Evolutionary conservation across 495 filamentous ascomycete species (phyloP), one percentile per base, ranked within the genome.

Genomic region (Elasticomyces elasticus): DNA sequence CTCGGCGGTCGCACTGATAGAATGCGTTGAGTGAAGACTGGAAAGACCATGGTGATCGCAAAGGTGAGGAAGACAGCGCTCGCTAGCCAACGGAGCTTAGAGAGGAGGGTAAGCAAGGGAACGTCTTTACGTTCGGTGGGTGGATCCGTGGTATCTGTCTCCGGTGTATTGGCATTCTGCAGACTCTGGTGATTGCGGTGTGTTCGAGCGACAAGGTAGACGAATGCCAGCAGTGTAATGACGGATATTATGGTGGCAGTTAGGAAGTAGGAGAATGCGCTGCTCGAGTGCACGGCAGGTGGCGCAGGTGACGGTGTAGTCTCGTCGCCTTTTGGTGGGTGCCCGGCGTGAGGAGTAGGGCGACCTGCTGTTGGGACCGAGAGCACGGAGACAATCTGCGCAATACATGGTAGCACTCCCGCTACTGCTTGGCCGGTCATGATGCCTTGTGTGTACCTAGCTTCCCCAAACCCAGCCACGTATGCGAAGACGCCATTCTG

Each of bases 401-500:
- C 86, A 52, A 95, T 77, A 38, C 85, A 86, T 0, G 92, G 94
- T 13, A 97, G 74, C 3, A 99, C 90, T 28, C 92, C 92, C 1
- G 92, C 89, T 6, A 97, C 74, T 15, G 82, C 94, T 67, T 99
- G 92, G 9, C 92, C 92, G 23, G 82, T 81, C 94, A 99, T 97
- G 67, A 97, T 89, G 19, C 84, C 92, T 67, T 96, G 90, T 46
- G 86, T 95, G 70, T 95, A 97, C 61, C 88, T 82, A 15, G 84
- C 79, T 47, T 84, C 69, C 19, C 82, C 87, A 59, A 95, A 95
- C 25, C 84, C 83, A 7, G 87, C 78, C 11, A 87, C 89, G 63
- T 89, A 96, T 6, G 94, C 85, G 67, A 96, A 97, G 30, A 90
- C 80, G 44, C 94, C 92, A 66, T 97, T 97, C 71, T 96, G 92